phyloP scores from a whole-genome alignment of 768 basidiomycete genomes.

The Phaffia australis region DNA sequence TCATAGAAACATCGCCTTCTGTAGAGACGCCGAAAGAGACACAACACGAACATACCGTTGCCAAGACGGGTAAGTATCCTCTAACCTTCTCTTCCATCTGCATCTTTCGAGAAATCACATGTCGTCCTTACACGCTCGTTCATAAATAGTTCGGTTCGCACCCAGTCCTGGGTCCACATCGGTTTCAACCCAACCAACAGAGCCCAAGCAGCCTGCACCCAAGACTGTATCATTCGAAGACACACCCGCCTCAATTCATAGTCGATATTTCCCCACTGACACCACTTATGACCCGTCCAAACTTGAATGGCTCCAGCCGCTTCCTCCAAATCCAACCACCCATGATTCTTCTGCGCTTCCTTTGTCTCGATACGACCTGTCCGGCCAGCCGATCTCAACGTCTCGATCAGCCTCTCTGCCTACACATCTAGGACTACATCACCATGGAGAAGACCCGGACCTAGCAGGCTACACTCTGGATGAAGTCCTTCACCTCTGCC shows the following conservation, averaged over 20 bases:
- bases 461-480: slow-evolving; percentile 81
- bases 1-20: background rate
- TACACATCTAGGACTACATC: slow-evolving; percentile 77
- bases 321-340: slow-evolving; percentile 15
- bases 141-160: slow-evolving; percentile 16
- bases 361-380: slow-evolving; percentile 52
- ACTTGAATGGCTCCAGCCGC: slow-evolving; percentile 64
- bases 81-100: background rate
- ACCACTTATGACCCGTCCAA: slow-evolving; percentile 54
- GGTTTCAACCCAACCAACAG: background rate
- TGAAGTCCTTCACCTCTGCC: slow-evolving; percentile 65
- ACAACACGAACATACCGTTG: too few relatives aligned
- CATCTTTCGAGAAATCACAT: slow-evolving; percentile 12
- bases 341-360: slow-evolving; percentile 35
- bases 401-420: slow-evolving; percentile 52
- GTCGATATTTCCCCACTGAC: slow-evolving; percentile 66
- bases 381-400: slow-evolving; percentile 56
- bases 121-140: background rate
- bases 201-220: slow-evolving; percentile 28
- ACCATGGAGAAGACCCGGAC: slow-evolving; percentile 63
- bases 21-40: background rate
- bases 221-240: slow-evolving; percentile 44
- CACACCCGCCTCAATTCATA: slow-evolving; percentile 70
- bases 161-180: background rate
- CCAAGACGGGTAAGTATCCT: background rate